Percentiles rank a stretch among this genome's conserved stretches.
Evolutionary conservation across 2,329 filamentous ascomycete genomes (phyloP).

Genomic region (Trichophyton benhamiae): DNA sequence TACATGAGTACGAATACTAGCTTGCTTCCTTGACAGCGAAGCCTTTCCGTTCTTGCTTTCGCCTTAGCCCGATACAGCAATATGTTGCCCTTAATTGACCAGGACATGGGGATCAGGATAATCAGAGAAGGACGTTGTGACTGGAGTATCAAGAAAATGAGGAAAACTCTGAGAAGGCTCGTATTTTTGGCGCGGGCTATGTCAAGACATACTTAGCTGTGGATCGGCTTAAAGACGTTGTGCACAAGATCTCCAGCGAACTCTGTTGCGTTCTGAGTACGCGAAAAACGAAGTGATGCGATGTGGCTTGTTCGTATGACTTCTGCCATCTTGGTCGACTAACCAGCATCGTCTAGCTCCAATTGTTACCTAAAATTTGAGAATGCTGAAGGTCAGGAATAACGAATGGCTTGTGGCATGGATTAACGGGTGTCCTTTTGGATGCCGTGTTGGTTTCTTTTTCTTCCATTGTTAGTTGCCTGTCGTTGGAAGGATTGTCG

Average conservation of each 20-base stretch:
- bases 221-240: not conserved
- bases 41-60: not conserved
- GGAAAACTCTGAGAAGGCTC: not conserved
- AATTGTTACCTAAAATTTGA: not conserved
- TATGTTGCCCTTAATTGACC: not conserved
- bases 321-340: not conserved
- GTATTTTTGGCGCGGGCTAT: not conserved
- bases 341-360: not conserved
- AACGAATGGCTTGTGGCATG: not conserved
- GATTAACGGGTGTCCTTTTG: not conserved
- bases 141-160: not conserved
- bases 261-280: not conserved
- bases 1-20: not conserved
- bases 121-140: not conserved
- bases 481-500: not conserved
- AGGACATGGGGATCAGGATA: not conserved
- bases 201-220: too few relatives aligned
- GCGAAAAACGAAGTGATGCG: not conserved
- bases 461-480: not conserved
- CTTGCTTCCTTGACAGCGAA: not conserved
- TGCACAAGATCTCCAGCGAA: not conserved
- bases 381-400: not conserved
- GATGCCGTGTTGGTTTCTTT: not conserved
- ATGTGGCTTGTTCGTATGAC: conserved; percentile 1
- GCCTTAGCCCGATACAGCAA: not conserved